phyloP scores from a whole-genome alignment of 805 yeast species.

The Barnettozyma salicaria region DNA sequence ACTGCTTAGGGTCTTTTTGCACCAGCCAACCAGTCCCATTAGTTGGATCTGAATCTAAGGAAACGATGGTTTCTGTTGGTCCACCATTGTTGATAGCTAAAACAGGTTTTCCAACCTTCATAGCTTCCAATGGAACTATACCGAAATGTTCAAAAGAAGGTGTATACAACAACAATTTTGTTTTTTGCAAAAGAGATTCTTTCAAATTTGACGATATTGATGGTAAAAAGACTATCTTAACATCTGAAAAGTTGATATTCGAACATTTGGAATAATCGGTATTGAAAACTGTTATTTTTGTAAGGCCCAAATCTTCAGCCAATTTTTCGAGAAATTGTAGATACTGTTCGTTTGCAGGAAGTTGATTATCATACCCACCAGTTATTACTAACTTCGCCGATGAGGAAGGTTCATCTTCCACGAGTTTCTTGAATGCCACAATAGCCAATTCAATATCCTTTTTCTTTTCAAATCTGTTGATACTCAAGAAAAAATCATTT shows the following conservation, averaged over 20 bases:
- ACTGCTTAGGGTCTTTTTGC: slow-evolving; percentile 39
- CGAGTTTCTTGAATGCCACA: slow-evolving; percentile 49
- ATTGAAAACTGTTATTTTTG: slow-evolving; percentile 37
- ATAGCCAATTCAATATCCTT: slow-evolving; percentile 80
- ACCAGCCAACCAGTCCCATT: slow-evolving; percentile 62
- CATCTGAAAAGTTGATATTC: slow-evolving; percentile 13
- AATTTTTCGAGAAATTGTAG: slow-evolving; percentile 51
- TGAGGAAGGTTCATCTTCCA: slow-evolving; percentile 19
- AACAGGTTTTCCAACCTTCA: slow-evolving; percentile 79
- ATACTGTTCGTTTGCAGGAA: slow-evolving; percentile 69
- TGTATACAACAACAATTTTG: slow-evolving; percentile 71
- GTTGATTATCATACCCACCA: slow-evolving; percentile 85
- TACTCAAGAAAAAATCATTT: slow-evolving; percentile 51
- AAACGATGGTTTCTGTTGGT: slow-evolving; percentile 66
- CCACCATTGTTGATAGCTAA: slow-evolving; percentile 89
- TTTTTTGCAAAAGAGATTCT: slow-evolving; percentile 48
- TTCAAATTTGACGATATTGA: slow-evolving; percentile 67
- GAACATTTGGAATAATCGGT: slow-evolving; percentile 23
- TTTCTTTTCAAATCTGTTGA: slow-evolving; percentile 85
- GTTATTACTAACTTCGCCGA: slow-evolving; percentile 59
- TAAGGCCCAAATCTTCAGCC: slow-evolving; percentile 40
- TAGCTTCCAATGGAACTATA: slow-evolving; percentile 93
- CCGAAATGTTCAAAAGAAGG: slow-evolving; percentile 95
- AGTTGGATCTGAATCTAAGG: slow-evolving; percentile 27
- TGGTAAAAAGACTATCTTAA: slow-evolving; percentile 68